Base-by-base conservation (phyloP, 1,284 basidiomycete species). In the Sanghuangporus sanghuang region DNA sequence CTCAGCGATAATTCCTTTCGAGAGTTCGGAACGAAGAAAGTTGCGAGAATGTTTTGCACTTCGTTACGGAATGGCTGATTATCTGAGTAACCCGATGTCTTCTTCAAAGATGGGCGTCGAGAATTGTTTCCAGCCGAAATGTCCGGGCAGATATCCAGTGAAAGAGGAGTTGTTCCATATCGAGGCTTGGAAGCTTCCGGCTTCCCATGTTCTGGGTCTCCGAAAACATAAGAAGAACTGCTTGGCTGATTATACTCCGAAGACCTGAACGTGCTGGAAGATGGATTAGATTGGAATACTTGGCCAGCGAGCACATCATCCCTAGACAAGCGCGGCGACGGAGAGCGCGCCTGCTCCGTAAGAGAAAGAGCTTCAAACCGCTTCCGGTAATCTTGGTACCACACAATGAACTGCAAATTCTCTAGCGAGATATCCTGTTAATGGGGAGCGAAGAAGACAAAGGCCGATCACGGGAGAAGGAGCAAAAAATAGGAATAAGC, bases 341-440 rank as follows among this genome's bases (percentile, higher is more conserved):
- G 70, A 60, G 69, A 67, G n/a, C 64, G 59, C 2, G 60, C 52
- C 52, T 71, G 74, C 16, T 64, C 48, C 6, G 68, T 62, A 21
- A 55, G 44, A 8, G 69, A 68, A 36, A 75, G 70, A 11, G 70
- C 71, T 36, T 75, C 68, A 67, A 76, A 79, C 3, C 76, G 73
- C 27, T 67, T 61, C 32, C 73, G 73, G 66, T 79, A 79, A 64
- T 77, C 75, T 70, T 75, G 66, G 67, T 74, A 79, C 78, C 78
- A 80, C 40, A 78, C 73, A 40, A 78, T 67, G 61, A 79, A 80
- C 53, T 78, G 78, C 7, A 80, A 72, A 59, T 77, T 75, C 69
- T 79, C 77, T 3, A 78, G 63, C 11, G 76, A 73, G 64, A 75
- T 71, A 62, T 78, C 77, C 74, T 77, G 59, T n/a, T 42, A 40